These are phyloP conservation scores for Cryptosporidium xiaoi DNA, from an alignment of 169 alveolate species.

Conservation along the genomic window DNA sequence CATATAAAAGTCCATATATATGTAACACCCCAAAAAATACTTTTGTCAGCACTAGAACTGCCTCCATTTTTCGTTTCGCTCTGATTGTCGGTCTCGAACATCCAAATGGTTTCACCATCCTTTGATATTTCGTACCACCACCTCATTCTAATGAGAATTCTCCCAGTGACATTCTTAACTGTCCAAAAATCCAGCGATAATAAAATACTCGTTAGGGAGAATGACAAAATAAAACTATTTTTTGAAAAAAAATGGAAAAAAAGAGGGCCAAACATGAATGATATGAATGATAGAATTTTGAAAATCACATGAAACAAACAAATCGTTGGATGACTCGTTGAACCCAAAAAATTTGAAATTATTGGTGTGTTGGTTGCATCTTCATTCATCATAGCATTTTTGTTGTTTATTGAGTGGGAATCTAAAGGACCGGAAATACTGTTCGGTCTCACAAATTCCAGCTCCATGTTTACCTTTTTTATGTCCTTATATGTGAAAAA, in stretches of 20 bases:
- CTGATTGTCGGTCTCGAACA: slow-evolving; percentile 79
- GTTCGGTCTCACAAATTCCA: slow-evolving; percentile 66
- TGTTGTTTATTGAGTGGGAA: neutral
- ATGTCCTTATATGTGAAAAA: neutral
- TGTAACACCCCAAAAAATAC: slow-evolving; percentile 83
- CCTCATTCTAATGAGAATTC: slow-evolving; percentile 85
- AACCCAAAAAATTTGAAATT: slow-evolving; percentile 63
- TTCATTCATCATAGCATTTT: slow-evolving; percentile 60
- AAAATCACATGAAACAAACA: slow-evolving; percentile 81
- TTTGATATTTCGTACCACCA: slow-evolving; percentile 89
- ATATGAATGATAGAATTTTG: slow-evolving; percentile 79
- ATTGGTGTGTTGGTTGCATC: slow-evolving; percentile 41
- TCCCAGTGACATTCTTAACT: slow-evolving; percentile 86
- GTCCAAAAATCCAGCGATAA: slow-evolving; percentile 86
- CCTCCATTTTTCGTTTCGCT: slow-evolving; percentile 77
- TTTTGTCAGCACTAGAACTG: slow-evolving; percentile 79
- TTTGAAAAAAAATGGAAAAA: slow-evolving; percentile 69
- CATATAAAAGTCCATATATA: slow-evolving; percentile 82
- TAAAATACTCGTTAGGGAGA: slow-evolving; percentile 79
- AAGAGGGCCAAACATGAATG: slow-evolving; percentile 79
- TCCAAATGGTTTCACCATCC: slow-evolving; percentile 86
- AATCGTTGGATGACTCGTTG: slow-evolving; percentile 83
- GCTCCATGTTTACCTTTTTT: slow-evolving; percentile 33
- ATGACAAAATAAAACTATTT: slow-evolving; percentile 78
- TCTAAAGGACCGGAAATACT: slow-evolving; percentile 3